phyloP scores from a whole-genome alignment of 306 rosid genomes.

The Luffa acutangula region DNA sequence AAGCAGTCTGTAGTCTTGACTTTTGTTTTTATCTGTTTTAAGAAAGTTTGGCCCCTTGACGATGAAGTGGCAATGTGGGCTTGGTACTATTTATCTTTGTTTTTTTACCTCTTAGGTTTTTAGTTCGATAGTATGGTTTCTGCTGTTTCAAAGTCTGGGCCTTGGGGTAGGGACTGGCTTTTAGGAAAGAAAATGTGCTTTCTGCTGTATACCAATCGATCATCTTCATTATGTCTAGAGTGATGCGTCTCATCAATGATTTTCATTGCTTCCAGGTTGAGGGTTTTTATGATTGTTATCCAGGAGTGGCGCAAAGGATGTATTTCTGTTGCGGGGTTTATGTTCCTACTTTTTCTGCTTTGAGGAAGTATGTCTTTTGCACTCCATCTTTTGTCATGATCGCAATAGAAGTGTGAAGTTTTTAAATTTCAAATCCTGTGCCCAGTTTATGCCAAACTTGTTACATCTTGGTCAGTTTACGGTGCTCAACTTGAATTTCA shows the following conservation, averaged over 20 bases:
- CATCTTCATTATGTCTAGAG: not conserved
- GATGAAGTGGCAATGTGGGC: not conserved
- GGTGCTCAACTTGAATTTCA: slow-evolving; percentile 17
- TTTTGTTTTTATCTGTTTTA: not conserved
- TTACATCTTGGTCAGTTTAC: not conserved
- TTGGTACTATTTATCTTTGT: not conserved
- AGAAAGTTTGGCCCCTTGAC: not conserved
- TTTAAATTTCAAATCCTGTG: not conserved
- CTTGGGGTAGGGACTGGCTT: not conserved
- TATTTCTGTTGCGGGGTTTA: slow-evolving; percentile 49
- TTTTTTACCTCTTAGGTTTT: not conserved
- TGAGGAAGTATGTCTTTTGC: slow-evolving; percentile 49
- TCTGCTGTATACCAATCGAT: not conserved
- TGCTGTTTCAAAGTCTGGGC: not conserved
- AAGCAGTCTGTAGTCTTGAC: not conserved
- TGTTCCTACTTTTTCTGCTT: slow-evolving; percentile 67
- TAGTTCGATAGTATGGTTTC: not conserved
- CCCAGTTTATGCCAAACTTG: not conserved
- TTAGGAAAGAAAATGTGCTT: not conserved
- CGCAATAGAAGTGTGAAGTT: not conserved
- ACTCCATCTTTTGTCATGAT: slow-evolving; percentile 12
- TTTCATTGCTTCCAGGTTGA: slow-evolving; percentile 46
- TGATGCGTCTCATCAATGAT: not conserved
- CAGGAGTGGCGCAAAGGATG: slow-evolving; percentile 52
- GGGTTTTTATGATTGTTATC: slow-evolving; percentile 47